Conservation (phyloP, 1,284 basidiomycete genomes). For the Ustilago crameri region DNA sequence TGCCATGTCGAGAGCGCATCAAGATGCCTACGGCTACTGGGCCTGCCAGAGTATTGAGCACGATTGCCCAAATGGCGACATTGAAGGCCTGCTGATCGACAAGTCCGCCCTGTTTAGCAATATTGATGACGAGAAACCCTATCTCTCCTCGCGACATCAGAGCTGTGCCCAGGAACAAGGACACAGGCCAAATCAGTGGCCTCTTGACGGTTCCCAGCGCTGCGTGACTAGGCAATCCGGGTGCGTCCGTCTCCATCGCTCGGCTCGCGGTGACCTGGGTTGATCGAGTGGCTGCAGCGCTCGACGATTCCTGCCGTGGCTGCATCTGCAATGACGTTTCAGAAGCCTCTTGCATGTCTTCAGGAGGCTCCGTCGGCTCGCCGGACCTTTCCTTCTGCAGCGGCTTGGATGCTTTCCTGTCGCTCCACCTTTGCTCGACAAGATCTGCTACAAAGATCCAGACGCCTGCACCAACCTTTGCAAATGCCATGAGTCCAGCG, state of each 20-base stretch:
- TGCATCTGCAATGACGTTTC: too few relatives aligned
- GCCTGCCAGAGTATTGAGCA: constrained; percentile 48
- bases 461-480: constrained; percentile 70
- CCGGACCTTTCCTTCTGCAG: neutral
- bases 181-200: constrained; percentile 26
- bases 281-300: too few relatives aligned
- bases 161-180: constrained; percentile 70
- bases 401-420: neutral
- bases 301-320: too few relatives aligned
- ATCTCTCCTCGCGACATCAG: constrained; percentile 74
- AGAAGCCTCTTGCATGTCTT: neutral
- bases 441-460: constrained; percentile 66
- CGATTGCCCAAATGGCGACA: constrained; percentile 49
- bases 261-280: too few relatives aligned
- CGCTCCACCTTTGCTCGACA: constrained; percentile 15
- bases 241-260: too few relatives aligned
- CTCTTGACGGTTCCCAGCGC: neutral
- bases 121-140: constrained; percentile 67
- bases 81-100: constrained; percentile 39
- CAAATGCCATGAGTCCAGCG: constrained; percentile 72
- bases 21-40: constrained; percentile 43
- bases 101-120: constrained; percentile 25
- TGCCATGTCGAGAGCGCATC: constrained; percentile 18
- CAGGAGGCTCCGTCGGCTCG: neutral
- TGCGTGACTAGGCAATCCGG: neutral